A percentile compares a stretch with the other conserved stretches of the same genome.
Conservation (phyloP, 164 flowering plant species). For the Saururus chinensis region DNA sequence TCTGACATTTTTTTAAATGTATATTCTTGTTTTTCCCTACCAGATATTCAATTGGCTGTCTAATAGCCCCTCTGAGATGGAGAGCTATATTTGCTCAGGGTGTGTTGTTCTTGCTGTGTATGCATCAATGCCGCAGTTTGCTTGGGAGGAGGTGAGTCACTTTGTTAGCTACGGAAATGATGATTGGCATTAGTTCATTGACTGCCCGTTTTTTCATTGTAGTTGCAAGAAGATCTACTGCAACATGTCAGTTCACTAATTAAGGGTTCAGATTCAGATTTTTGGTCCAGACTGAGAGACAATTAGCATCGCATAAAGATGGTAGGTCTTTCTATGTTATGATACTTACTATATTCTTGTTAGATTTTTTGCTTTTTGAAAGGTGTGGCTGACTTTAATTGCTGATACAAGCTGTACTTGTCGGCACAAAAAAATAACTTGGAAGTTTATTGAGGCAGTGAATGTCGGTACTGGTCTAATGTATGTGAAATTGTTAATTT, state of each 20-base stretch:
- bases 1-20: not conserved
- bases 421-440: too few relatives aligned
- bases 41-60: slow-evolving; percentile 88
- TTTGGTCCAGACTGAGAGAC: slow-evolving; percentile 51
- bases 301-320: slow-evolving; percentile 61
- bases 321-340: slow-evolving; percentile 32
- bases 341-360: too few relatives aligned
- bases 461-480: not conserved
- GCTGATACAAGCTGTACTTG: too few relatives aligned
- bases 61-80: slow-evolving; percentile 83
- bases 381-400: too few relatives aligned
- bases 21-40: slow-evolving; percentile 1
- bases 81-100: slow-evolving; percentile 92
- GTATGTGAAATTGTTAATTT: not conserved
- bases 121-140: slow-evolving; percentile 49
- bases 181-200: slow-evolving; percentile 14
- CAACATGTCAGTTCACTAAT: slow-evolving; percentile 37
- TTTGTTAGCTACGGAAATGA: not conserved
- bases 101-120: slow-evolving; percentile 74
- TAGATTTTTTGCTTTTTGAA: too few relatives aligned
- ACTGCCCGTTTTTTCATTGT: slow-evolving; percentile 6
- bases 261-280: slow-evolving; percentile 37
- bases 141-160: slow-evolving; percentile 76
- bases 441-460: too few relatives aligned
- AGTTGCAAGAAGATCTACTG: slow-evolving; percentile 61